These are phyloP conservation scores for Claviceps cyperi DNA, from an alignment of 2,329 filamentous ascomycete species.

Conservation along the genomic window DNA sequence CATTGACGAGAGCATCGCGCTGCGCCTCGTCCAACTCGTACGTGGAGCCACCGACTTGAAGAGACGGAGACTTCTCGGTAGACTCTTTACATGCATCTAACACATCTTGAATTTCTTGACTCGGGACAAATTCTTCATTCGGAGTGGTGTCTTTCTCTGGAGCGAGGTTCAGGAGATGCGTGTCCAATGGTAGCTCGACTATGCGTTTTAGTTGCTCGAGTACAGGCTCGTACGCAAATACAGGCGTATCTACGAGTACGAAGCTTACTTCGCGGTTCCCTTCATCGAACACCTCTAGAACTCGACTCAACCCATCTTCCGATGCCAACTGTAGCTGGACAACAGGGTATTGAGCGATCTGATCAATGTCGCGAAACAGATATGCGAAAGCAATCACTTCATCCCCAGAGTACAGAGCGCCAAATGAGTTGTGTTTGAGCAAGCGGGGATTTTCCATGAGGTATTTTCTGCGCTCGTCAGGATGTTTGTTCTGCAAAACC, in stretches of 20 bases:
- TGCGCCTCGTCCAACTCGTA: not conserved
- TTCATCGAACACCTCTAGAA: conserved; percentile 27
- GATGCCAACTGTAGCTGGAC: conserved; percentile 38
- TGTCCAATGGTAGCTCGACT: conserved; percentile 38
- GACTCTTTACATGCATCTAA: not conserved
- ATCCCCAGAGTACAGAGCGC: conserved; percentile 38
- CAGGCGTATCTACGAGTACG: conserved; percentile 45
- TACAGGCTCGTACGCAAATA: conserved; percentile 57
- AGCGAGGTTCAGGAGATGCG: conserved; percentile 29
- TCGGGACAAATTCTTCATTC: not conserved
- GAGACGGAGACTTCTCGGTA: not conserved
- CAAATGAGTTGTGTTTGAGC: conserved; percentile 46
- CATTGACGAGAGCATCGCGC: not conserved
- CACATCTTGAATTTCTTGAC: not conserved
- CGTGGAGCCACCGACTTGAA: not conserved
- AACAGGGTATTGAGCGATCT: conserved; percentile 28
- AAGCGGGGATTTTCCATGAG: conserved; percentile 34
- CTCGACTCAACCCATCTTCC: conserved; percentile 26
- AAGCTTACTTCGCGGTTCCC: conserved; percentile 24
- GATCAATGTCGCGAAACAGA: conserved; percentile 35
- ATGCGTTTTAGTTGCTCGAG: conserved; percentile 43
- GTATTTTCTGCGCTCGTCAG: conserved; percentile 19
- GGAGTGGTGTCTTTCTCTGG: not conserved
- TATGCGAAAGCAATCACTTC: conserved; percentile 45
- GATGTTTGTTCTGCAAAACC: not conserved